These are phyloP conservation scores for Asclepias syriaca DNA, from an alignment of 257 asterid genomes.

Conservation along the genomic window DNA sequence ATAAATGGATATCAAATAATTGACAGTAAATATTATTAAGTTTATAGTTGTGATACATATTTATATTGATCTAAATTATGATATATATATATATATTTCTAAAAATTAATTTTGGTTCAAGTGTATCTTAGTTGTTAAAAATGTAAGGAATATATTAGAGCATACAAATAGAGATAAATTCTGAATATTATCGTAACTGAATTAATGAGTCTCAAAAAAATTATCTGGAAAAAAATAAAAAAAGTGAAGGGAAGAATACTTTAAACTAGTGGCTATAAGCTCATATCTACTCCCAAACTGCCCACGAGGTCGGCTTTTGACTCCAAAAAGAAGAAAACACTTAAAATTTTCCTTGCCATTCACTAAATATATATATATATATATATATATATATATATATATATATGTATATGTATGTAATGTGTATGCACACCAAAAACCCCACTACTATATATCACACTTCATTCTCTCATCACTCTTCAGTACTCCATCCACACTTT, in stretches of 20 bases:
- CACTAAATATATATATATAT: constrained; percentile 22
- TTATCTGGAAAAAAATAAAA: background rate
- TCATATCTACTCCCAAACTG: constrained; percentile 24
- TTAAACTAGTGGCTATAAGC: constrained; percentile 46
- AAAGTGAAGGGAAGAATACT: background rate
- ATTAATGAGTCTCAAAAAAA: too few species aligned
- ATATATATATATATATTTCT: too few species aligned
- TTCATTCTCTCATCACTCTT: constrained; percentile 33
- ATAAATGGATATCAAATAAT: too few species aligned
- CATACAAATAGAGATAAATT: too few species aligned
- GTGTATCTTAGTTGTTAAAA: too few species aligned
- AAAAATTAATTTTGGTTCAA: too few species aligned
- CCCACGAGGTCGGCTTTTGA: constrained; percentile 32
- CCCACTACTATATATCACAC: constrained; percentile 28
- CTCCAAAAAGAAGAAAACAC: constrained; percentile 24
- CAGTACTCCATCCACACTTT: constrained; percentile 35
- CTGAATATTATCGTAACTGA: too few species aligned
- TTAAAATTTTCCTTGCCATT: constrained; percentile 23
- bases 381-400: constrained; percentile 20
- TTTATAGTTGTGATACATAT: too few species aligned
- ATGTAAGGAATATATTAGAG: too few species aligned
- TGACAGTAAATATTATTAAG: too few species aligned
- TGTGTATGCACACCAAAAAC: constrained; percentile 24
- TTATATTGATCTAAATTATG: too few species aligned
- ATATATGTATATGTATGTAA: constrained; percentile 18